A percentile compares a stretch with the other conserved stretches of the same genome.
Conservation (phyloP, 2,329 filamentous ascomycete genomes). For the Coccinonectria pachysandricola region DNA sequence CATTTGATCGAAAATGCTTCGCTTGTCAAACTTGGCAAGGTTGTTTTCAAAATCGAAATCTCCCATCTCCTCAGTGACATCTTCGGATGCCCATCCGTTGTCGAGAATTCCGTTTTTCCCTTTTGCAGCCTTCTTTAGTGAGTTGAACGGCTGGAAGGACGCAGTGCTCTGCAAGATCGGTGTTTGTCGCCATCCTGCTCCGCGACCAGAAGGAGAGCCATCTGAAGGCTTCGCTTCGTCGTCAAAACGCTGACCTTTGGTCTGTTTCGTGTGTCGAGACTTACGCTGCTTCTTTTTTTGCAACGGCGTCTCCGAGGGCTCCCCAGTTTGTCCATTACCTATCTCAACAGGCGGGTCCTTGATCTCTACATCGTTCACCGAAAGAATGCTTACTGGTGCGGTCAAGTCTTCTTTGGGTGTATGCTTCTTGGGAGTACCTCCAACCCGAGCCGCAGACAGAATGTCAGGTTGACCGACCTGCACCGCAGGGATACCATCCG, state of each 20-base stretch:
- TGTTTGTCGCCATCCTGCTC: conserved; percentile 49
- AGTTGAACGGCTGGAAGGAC: conserved; percentile 52
- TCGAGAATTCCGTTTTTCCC: conserved; percentile 38
- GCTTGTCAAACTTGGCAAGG: conserved; percentile 90
- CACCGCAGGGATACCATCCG: conserved; percentile 7
- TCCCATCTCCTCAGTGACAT: conserved; percentile 87
- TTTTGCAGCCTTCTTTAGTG: conserved; percentile 46
- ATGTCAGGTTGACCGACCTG: conserved; percentile 3
- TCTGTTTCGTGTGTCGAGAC: conserved; percentile 22
- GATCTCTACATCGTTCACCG: conserved; percentile 8
- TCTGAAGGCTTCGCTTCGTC: conserved; percentile 18
- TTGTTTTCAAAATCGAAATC: conserved; percentile 92
- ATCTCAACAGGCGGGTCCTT: no score
- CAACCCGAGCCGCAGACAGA: conserved; percentile 5
- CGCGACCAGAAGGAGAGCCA: conserved; percentile 25
- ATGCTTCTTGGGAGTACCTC: conserved; percentile 6
- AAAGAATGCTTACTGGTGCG: conserved; percentile 19
- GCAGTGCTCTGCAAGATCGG: conserved; percentile 49
- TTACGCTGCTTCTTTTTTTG: conserved; percentile 24
- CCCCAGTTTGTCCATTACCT: conserved; percentile 10
- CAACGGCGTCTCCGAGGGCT: conserved; percentile 13
- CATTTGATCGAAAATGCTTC: conserved; percentile 83
- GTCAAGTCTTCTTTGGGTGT: conserved; percentile 16
- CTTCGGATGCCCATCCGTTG: conserved; percentile 91
- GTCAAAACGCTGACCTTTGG: conserved; percentile 18